Percentiles rank a stretch among this genome's conserved stretches.
These are phyloP conservation scores for Termitomyces sp. DNA, from an alignment of 768 basidiomycete species.

Conservation along the genomic window DNA sequence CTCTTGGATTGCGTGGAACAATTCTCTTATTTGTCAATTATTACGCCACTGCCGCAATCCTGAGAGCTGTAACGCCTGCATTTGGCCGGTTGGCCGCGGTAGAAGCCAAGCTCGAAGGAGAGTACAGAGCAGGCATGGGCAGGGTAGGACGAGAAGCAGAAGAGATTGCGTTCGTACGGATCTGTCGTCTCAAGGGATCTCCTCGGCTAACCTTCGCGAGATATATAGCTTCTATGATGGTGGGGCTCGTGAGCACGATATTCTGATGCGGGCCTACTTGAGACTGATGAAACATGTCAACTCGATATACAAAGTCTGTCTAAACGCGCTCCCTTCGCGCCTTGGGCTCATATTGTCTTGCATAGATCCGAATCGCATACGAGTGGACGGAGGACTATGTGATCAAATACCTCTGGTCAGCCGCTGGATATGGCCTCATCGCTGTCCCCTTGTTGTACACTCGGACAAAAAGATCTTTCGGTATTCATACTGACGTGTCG, in stretches of 20 bases:
- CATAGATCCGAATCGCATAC: slow-evolving; percentile 82
- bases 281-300: slow-evolving; percentile 86
- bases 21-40: slow-evolving; percentile 79
- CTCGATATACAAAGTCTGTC: slow-evolving; percentile 77
- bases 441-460: slow-evolving; percentile 86
- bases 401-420: slow-evolving; percentile 95
- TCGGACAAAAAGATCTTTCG: slow-evolving; percentile 38
- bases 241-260: slow-evolving; percentile 76
- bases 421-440: slow-evolving; percentile 87
- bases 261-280: slow-evolving; percentile 74
- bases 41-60: slow-evolving; percentile 77
- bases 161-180: slow-evolving; percentile 74
- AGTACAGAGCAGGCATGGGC: slow-evolving; percentile 85
- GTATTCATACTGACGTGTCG: slow-evolving; percentile 13
- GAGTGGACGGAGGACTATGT: slow-evolving; percentile 97
- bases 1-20: slow-evolving; percentile 84
- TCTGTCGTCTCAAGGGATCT: not conserved
- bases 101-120: slow-evolving; percentile 86
- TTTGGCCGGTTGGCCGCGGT: slow-evolving; percentile 88
- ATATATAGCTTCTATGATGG: slow-evolving; percentile 93
- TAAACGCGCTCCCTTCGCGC: not conserved
- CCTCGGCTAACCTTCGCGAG: not conserved
- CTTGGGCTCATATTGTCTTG: not conserved
- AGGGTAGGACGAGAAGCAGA: slow-evolving; percentile 87
- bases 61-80: slow-evolving; percentile 84